Evolutionary conservation across 1,284 basidiomycete genomes (phyloP).

Genomic region (Austropuccinia psidii): DNA sequence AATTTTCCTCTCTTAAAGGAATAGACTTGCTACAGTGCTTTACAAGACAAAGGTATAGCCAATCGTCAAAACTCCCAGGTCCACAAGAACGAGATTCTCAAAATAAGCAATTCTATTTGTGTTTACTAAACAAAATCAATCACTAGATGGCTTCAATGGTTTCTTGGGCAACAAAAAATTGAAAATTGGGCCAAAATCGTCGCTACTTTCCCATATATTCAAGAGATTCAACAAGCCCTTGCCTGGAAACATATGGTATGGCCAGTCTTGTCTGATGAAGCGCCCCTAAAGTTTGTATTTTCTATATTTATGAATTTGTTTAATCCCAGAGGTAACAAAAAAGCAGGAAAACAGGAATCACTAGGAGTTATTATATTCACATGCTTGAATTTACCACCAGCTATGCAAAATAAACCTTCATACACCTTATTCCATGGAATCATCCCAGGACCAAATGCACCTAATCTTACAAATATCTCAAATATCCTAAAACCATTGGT

Average conservation of each 20-base stretch:
- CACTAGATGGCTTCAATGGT: no score
- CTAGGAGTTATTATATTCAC: conserved; percentile 3
- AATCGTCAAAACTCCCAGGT: no score
- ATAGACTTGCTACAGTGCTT: no score
- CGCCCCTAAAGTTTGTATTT: background rate
- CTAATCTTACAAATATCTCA: background rate
- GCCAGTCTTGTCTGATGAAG: no score
- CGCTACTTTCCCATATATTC: no score
- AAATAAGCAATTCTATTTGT: no score
- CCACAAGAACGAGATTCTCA: no score
- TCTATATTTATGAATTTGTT: conserved; percentile 27
- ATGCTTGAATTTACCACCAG: conserved; percentile 16
- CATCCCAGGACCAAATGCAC: conserved; percentile 4
- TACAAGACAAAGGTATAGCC: no score
- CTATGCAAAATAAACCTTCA: background rate
- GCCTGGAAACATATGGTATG: background rate
- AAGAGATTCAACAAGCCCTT: background rate
- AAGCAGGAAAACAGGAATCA: background rate
- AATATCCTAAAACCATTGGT: background rate
- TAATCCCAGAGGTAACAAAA: conserved; percentile 20
- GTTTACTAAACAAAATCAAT: no score
- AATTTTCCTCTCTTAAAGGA: no score
- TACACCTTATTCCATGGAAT: conserved; percentile 4
- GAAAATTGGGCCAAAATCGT: no score
- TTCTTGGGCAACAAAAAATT: no score